Percentiles rank a stretch among this genome's conserved stretches.
Evolutionary conservation across 1,284 basidiomycete species (phyloP).

Genomic region (Phylloboletellus chloephorus): DNA sequence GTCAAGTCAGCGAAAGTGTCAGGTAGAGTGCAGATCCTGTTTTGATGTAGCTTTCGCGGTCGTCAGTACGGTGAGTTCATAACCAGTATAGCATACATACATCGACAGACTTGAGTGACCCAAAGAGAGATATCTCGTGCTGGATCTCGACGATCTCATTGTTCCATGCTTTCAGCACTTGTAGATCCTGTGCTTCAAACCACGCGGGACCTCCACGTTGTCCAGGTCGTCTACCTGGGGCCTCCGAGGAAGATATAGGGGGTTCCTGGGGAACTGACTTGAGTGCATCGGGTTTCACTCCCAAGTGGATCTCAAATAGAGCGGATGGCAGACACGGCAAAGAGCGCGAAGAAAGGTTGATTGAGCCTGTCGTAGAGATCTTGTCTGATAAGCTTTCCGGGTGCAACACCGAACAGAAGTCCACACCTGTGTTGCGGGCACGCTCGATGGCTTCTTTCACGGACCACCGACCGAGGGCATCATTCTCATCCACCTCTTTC

Average conservation of each 20-base stretch:
- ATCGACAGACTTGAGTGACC: constrained; percentile 70
- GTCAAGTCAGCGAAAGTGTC: constrained; percentile 60
- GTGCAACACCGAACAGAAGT: constrained; percentile 24
- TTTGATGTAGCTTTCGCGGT: constrained; percentile 59
- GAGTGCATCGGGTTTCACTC: constrained; percentile 59
- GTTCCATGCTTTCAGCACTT: constrained; percentile 66
- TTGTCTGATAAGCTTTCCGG: constrained; percentile 43
- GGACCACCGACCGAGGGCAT: constrained; percentile 62
- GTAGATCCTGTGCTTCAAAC: constrained; percentile 75
- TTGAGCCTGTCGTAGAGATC: constrained; percentile 46
- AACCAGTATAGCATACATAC: constrained; percentile 38
- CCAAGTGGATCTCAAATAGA: constrained; percentile 75
- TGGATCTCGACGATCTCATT: constrained; percentile 75
- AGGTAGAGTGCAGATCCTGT: constrained; percentile 57
- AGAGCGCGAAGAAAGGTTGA: constrained; percentile 68
- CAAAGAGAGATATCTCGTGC: constrained; percentile 74
- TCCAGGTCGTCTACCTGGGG: constrained; percentile 30
- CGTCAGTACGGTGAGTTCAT: constrained; percentile 4
- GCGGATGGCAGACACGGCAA: constrained; percentile 67
- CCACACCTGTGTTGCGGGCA: constrained; percentile 66
- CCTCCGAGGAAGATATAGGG: constrained; percentile 42
- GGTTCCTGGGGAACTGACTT: constrained; percentile 60
- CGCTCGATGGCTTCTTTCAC: constrained; percentile 71
- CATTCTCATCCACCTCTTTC: constrained; percentile 41
- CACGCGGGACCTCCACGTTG: constrained; percentile 51